Base-by-base conservation (phyloP, 441 rosid genomes). In the Flueggea neowawraea region DNA sequence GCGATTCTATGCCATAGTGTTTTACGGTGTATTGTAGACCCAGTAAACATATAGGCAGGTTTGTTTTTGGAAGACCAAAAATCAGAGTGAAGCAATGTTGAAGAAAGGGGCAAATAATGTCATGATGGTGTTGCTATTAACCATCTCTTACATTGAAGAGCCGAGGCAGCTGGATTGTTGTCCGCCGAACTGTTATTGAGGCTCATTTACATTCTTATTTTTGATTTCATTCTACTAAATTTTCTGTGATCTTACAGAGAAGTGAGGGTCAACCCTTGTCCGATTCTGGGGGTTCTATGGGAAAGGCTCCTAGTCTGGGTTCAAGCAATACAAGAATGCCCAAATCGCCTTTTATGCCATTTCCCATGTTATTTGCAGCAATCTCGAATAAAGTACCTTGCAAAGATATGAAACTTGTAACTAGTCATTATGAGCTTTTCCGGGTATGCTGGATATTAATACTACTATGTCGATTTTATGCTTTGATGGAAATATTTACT, bases 261-360 rank as follows among this genome's bases (percentile, higher is more conserved):
- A 80, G 70, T 16, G 49, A 47, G 52, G 73, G 60, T 45, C 81
- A 61, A 22, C 71, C 59, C 10, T 67, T 44, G 17, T 66, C 75
- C 31, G 78, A 76, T 33, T 71, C 67, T 59, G 78, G 75, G 59
- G 75, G 64, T 54, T 78, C 83, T 61, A 64, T 47, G 39, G 79
- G 75, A 61, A 84, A 79, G 66, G 79, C 82, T 55, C 72, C 83
- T 60, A 86, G 85, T 69, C 65, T 74, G 3, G 84, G 83, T 66
- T 84, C 97, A 45, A 83, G 82, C 75, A 71, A 76, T 54, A 72
- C 80, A 12, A 81, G 75, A 64, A 75, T 69, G 63, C 96, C 97
- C 15, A 92, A 80, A 73, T 95, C 97, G 50, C 98, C 99, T 44
- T 95, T 93, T 90, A 84, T 95, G 95, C 96, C 98, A 48, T 90